phyloP scores from a whole-genome alignment of 441 rosid species.

The Gossypium schwendimanii region DNA sequence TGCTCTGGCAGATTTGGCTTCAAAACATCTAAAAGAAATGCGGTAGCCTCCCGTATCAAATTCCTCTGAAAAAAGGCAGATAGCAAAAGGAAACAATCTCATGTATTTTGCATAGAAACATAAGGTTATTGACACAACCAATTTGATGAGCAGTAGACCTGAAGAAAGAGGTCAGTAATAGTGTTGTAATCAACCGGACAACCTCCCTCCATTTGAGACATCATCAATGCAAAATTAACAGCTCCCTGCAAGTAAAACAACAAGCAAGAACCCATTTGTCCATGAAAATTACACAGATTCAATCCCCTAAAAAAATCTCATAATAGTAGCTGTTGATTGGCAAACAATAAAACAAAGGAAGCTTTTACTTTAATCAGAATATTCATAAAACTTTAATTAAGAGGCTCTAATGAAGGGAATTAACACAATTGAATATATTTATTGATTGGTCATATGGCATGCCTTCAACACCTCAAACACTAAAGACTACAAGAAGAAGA shows the following conservation, averaged over 20 bases:
- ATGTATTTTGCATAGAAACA: constrained; percentile 4
- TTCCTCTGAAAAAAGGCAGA: constrained; percentile 56
- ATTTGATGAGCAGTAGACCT: constrained; percentile 42
- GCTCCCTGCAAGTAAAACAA: constrained; percentile 65
- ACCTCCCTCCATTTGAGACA: constrained; percentile 99
- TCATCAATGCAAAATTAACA: constrained; percentile 97
- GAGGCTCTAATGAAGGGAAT: neutral
- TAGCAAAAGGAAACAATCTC: constrained; percentile 2
- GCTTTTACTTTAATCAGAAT: neutral
- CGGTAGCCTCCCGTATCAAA: constrained; percentile 96
- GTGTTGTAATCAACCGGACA: constrained; percentile 98
- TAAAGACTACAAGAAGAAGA: constrained; percentile 8
- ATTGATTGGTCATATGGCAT: constrained; percentile 1
- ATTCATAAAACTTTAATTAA: neutral
- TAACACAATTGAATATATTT: neutral
- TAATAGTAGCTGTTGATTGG: neutral
- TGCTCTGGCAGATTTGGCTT: constrained; percentile 97
- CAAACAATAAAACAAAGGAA: neutral
- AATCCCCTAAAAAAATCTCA: constrained; percentile 1
- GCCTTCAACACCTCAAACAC: constrained; percentile 17
- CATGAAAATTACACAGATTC: neutral
- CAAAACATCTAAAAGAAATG: constrained; percentile 94
- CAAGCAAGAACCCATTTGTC: neutral
- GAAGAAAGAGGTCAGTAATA: constrained; percentile 97
- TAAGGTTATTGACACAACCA: neutral